Base-by-base conservation (phyloP, 331 rosid species). In the Malus hybrid region DNA sequence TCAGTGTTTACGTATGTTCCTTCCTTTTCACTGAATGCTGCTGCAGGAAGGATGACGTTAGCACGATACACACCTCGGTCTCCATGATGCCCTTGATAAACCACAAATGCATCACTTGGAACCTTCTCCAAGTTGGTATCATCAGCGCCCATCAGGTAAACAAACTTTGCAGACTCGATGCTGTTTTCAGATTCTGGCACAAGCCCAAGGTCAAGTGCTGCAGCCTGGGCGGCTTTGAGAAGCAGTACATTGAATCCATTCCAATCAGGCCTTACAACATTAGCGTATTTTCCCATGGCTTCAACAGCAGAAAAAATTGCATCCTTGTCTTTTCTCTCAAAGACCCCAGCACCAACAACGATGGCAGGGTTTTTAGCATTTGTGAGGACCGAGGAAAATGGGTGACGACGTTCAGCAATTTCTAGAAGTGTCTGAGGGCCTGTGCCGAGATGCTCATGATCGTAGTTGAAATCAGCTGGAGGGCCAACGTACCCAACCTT, bases 191-290 rank as follows among this genome's bases (percentile, higher is more conserved):
- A 90, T 77, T 87, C 92, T 3, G 97, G 97, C 73, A 94, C 96
- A 57, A 94, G 97, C 59, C 99, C 99, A 65, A 94, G 97, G 88
- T 94, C 99, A 75, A 94, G 97, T 64, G 97, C 97, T 69, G 99
- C 97, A 74, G 97, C 96, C 84, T 94, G 99, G 85, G 97, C 86
- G 67, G 97, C 99, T 77, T 91, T 87, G 77, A 89, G 93, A 79
- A 94, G 99, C 89, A 94, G 76, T 67, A 92, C 91, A 20, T 94
- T 94, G 70, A 86, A 85, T 81, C 97, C 97, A 71, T 92, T 92
- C 97, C 99, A 92, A 57, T 92, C 97, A 27, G 97, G 84, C 78
- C 96, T 84, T 80, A 90, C 82, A 65, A 85, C 93, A 22, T 92
- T 87, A 0, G 87, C 88, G 6, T 81, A 61, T 79, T 90, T 77